Conservation (phyloP, 2,329 filamentous ascomycete genomes). For the Cladorrhinum sp. region DNA sequence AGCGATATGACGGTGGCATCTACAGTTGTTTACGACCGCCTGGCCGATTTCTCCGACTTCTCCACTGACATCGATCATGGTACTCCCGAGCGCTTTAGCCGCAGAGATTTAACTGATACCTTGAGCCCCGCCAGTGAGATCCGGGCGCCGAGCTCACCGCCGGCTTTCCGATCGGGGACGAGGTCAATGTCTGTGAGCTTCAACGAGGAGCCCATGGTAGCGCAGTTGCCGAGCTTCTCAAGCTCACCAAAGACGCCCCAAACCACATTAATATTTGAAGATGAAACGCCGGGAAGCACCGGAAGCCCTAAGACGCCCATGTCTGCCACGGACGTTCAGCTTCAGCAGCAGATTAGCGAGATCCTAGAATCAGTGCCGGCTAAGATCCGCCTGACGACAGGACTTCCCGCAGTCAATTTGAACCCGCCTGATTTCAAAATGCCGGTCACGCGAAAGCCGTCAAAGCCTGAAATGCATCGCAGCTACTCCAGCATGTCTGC, state of each 20-base stretch:
- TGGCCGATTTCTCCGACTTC: slow-evolving; percentile 38
- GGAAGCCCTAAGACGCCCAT: slow-evolving; percentile 37
- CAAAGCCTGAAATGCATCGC: slow-evolving; percentile 43
- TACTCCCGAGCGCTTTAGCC: slow-evolving; percentile 41
- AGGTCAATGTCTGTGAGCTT: slow-evolving; percentile 43
- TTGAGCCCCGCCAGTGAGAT: slow-evolving; percentile 36
- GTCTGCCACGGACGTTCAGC: slow-evolving; percentile 58
- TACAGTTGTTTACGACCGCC: slow-evolving; percentile 37
- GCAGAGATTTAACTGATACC: slow-evolving; percentile 32
- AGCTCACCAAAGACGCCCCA: slow-evolving; percentile 42
- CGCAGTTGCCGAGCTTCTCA: slow-evolving; percentile 40
- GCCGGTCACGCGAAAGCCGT: slow-evolving; percentile 38
- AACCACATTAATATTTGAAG: slow-evolving; percentile 45
- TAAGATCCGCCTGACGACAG: slow-evolving; percentile 69
- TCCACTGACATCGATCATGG: slow-evolving; percentile 47
- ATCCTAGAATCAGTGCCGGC: slow-evolving; percentile 76
- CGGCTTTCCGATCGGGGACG: slow-evolving; percentile 36
- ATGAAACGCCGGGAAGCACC: slow-evolving; percentile 42
- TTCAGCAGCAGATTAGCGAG: slow-evolving; percentile 76
- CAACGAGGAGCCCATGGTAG: slow-evolving; percentile 45
- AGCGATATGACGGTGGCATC: slow-evolving; percentile 39
- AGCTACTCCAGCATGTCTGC: slow-evolving; percentile 48
- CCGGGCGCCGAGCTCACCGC: slow-evolving; percentile 51
- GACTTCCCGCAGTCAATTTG: slow-evolving; percentile 46
- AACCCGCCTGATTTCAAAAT: slow-evolving; percentile 58